phyloP scores from a whole-genome alignment of 441 rosid species.

The Croton setiger region DNA sequence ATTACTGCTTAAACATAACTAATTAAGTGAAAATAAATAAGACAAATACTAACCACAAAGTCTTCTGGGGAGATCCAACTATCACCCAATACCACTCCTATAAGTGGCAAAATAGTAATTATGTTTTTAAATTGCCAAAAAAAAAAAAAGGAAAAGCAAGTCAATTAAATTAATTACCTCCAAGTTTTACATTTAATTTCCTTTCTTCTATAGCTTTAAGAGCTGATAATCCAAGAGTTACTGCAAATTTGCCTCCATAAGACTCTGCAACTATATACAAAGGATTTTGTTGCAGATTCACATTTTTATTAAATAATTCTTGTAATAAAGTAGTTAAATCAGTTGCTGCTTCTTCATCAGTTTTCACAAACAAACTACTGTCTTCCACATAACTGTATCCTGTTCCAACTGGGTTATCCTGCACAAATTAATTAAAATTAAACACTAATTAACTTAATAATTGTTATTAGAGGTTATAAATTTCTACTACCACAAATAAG shows the following conservation, averaged over 20 bases:
- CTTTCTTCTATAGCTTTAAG: conserved; percentile 53
- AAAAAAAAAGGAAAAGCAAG: no score
- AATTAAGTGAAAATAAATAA: not conserved
- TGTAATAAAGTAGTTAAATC: conserved; percentile 62
- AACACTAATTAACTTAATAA: no score
- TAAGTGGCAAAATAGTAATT: no score
- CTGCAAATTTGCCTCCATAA: conserved; percentile 87
- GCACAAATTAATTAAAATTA: no score
- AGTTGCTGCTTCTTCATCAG: conserved; percentile 69
- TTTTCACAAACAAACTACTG: conserved; percentile 45
- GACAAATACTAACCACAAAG: conserved; percentile 56
- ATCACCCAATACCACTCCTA: conserved; percentile 71
- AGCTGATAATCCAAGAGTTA: conserved; percentile 60
- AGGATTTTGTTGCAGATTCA: conserved; percentile 51
- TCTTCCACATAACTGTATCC: conserved; percentile 89
- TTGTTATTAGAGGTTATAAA: no score
- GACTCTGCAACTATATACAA: conserved; percentile 78
- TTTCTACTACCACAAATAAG: conserved; percentile 64
- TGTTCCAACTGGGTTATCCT: conserved; percentile 92
- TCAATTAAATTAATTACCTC: no score
- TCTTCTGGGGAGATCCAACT: conserved; percentile 96
- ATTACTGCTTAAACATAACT: not conserved
- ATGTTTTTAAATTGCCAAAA: no score
- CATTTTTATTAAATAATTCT: conserved; percentile 43
- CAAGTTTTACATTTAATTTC: conserved; percentile 57